Evolutionary conservation across 441 rosid species (phyloP).

Genomic region (Hura crepitans): DNA sequence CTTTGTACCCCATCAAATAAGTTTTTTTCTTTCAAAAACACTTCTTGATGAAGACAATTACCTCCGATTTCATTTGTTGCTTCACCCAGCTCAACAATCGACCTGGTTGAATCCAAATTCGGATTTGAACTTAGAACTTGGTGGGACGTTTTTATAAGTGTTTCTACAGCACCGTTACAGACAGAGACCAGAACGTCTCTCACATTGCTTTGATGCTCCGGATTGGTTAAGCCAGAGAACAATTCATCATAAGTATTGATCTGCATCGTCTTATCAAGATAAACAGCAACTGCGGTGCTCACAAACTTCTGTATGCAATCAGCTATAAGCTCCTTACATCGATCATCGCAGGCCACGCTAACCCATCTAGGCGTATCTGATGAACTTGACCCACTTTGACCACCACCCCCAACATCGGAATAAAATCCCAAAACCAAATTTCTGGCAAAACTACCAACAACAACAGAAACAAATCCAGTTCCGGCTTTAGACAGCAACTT

Average conservation of each 20-base stretch:
- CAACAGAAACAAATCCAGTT: conserved; percentile 69
- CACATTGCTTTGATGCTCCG: conserved; percentile 56
- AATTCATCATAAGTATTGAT: conserved; percentile 75
- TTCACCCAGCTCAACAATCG: conserved; percentile 34
- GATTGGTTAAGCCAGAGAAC: conserved; percentile 76
- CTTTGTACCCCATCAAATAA: conserved; percentile 31
- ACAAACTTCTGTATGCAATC: conserved; percentile 80
- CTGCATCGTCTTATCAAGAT: conserved; percentile 76
- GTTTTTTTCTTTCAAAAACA: conserved; percentile 23
- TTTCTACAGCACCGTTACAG: conserved; percentile 69
- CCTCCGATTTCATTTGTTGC: conserved; percentile 18
- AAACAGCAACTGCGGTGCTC: conserved; percentile 65
- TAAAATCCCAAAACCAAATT: conserved; percentile 76
- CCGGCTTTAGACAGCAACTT: conserved; percentile 62
- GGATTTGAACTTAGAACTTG: conserved; percentile 44
- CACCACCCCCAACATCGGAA: conserved; percentile 28
- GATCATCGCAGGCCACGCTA: conserved; percentile 43
- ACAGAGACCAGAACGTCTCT: conserved; percentile 68
- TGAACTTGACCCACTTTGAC: conserved; percentile 22
- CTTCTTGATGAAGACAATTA: conserved; percentile 24
- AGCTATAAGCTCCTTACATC: conserved; percentile 60
- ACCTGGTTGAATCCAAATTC: conserved; percentile 21
- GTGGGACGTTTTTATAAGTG: conserved; percentile 70
- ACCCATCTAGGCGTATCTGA: conserved; percentile 53
- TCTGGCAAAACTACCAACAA: conserved; percentile 84